Conservation (phyloP, 2,329 filamentous ascomycete genomes). For the Zalaria obscura region DNA sequence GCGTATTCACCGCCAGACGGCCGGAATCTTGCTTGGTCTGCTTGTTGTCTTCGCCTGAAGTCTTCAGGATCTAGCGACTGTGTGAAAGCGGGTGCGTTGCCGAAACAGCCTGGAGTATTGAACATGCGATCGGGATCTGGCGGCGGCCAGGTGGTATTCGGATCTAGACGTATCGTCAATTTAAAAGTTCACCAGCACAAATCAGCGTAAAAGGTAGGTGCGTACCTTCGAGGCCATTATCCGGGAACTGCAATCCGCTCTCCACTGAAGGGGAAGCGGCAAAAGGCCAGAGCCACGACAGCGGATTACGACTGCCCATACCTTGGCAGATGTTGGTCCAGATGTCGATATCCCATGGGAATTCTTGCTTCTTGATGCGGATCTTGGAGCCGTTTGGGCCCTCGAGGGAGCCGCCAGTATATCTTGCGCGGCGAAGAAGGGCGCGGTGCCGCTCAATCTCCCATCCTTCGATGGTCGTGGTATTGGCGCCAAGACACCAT, state of each 20-base stretch:
- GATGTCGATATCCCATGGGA: slow-evolving; percentile 68
- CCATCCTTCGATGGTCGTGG: slow-evolving; percentile 72
- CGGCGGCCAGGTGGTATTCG: slow-evolving; percentile 31
- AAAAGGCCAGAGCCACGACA: slow-evolving; percentile 59
- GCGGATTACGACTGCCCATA: slow-evolving; percentile 54
- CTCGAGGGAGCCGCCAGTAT: slow-evolving; percentile 41
- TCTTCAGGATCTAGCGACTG: slow-evolving; percentile 31
- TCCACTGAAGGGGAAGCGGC: slow-evolving; percentile 33
- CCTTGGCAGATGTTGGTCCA: slow-evolving; percentile 60
- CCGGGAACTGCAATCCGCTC: slow-evolving; percentile 48
- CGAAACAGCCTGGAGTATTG: slow-evolving; percentile 12
- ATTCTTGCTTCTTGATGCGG: slow-evolving; percentile 52
- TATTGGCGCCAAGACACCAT: slow-evolving; percentile 51
- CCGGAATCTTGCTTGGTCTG: slow-evolving; percentile 31
- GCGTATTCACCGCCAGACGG: slow-evolving; percentile 13
- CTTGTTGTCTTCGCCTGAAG: slow-evolving; percentile 39
- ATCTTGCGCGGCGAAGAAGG: slow-evolving; percentile 27
- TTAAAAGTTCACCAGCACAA: too few species aligned
- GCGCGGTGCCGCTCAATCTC: slow-evolving; percentile 38
- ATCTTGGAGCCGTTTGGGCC: slow-evolving; percentile 41
- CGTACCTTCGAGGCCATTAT: slow-evolving; percentile 62
- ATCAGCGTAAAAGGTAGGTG: slow-evolving; percentile 7
- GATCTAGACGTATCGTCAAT: slow-evolving; percentile 10
- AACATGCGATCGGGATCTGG: slow-evolving; percentile 35
- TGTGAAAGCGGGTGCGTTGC: slow-evolving; percentile 19